phyloP scores from a whole-genome alignment of 2,329 filamentous ascomycete species.

The Lachnellula cervina region DNA sequence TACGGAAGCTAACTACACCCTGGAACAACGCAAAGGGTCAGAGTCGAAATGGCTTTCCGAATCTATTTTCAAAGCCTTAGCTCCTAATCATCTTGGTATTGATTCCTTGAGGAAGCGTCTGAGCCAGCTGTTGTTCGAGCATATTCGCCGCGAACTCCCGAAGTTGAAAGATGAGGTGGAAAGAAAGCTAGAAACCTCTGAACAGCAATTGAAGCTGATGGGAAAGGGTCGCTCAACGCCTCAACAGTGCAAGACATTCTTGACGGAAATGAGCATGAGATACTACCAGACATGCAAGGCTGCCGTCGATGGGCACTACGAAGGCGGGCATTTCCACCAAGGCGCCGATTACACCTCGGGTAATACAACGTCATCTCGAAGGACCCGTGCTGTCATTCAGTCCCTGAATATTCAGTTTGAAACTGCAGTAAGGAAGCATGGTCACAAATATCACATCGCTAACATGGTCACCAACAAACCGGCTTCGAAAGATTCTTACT shows the following conservation, averaged over 20 bases:
- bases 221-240: constrained; percentile 14
- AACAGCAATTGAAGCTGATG: constrained; percentile 8
- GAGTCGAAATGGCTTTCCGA: constrained; percentile 24
- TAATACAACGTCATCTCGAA: constrained; percentile 8
- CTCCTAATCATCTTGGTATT: constrained; percentile 24
- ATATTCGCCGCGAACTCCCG: constrained; percentile 31
- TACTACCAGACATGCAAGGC: constrained; percentile 30
- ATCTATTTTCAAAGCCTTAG: constrained; percentile 26
- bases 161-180: constrained; percentile 23
- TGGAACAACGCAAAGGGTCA: constrained; percentile 18
- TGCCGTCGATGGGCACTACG: constrained; percentile 32
- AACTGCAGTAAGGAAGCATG: constrained; percentile 18
- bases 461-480: not conserved
- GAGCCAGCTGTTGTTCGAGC: constrained; percentile 28
- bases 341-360: constrained; percentile 11
- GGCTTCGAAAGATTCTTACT: constrained; percentile 5
- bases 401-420: constrained; percentile 27
- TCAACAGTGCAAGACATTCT: constrained; percentile 22
- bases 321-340: constrained; percentile 27
- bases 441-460: constrained; percentile 30
- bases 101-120: constrained; percentile 22
- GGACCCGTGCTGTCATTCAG: constrained; percentile 31
- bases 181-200: not conserved
- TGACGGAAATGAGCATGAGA: constrained; percentile 27
- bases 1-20: constrained; percentile 33